phyloP scores from a whole-genome alignment of 768 basidiomycete species.

The Ramaria rubella region DNA sequence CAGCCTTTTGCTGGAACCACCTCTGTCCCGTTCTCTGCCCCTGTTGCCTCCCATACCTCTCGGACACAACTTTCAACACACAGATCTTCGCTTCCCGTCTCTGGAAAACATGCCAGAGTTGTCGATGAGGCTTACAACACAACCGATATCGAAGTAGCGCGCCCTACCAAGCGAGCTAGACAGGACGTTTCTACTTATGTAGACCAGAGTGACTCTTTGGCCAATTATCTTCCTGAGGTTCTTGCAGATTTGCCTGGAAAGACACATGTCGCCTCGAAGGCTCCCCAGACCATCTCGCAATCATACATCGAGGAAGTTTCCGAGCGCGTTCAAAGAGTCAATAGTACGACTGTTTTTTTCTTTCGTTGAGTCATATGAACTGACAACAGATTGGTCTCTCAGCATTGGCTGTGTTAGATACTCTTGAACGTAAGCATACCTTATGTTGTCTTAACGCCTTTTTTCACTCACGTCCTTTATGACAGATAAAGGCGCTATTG shows the following conservation, averaged over 20 bases:
- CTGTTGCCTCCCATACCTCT: not conserved
- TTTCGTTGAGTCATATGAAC: not conserved
- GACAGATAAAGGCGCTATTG: conserved; percentile 23
- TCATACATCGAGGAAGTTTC: conserved; percentile 22
- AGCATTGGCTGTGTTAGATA: conserved; percentile 32
- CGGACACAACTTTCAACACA: not conserved
- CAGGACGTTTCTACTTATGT: not conserved
- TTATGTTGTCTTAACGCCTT: not conserved
- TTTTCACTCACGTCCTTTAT: not conserved
- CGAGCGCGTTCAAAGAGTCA: conserved; percentile 29
- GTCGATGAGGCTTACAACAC: not conserved
- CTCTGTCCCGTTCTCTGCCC: not conserved
- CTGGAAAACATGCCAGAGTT: not conserved
- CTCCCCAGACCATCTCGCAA: conserved; percentile 12
- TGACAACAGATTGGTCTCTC: not conserved
- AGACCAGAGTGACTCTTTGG: conserved; percentile 23
- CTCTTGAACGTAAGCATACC: conserved; percentile 21
- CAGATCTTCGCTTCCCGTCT: not conserved
- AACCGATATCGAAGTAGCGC: not conserved
- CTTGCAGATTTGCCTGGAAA: conserved; percentile 14
- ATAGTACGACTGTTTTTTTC: conserved; percentile 26
- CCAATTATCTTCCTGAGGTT: conserved; percentile 33
- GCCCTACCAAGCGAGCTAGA: conserved; percentile 9
- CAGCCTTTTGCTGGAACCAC: conserved; percentile 1
- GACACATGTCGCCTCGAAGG: conserved; percentile 9